phyloP scores from a whole-genome alignment of 345 rosid species.

The Camelina laxa region DNA sequence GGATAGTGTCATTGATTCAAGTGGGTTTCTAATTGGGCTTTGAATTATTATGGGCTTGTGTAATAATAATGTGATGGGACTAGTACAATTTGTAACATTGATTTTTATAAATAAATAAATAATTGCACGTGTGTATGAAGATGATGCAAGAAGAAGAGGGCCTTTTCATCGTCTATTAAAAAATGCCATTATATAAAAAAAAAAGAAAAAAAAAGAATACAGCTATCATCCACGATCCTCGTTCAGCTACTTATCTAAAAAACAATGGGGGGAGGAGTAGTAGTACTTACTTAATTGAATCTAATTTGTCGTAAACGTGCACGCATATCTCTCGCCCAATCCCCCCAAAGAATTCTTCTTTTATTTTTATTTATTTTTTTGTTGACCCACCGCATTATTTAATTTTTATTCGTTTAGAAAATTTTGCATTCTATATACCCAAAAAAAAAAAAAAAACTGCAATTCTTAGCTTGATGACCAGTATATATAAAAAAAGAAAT shows the following conservation, averaged over 20 bases:
- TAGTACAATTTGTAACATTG: background rate
- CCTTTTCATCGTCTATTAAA: background rate
- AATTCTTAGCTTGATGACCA: background rate
- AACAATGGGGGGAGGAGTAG: background rate
- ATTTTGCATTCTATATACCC: background rate
- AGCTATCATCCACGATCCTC: constrained; percentile 44
- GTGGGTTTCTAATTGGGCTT: background rate
- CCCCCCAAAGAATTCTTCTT: constrained; percentile 35
- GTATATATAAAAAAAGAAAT: background rate
- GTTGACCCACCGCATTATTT: constrained; percentile 15
- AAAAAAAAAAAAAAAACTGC: background rate
- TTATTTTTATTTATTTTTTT: background rate
- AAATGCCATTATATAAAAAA: background rate
- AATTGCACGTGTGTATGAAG: constrained; percentile 1
- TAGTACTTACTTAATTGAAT: background rate
- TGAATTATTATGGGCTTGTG: background rate
- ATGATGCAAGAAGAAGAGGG: constrained; percentile 8
- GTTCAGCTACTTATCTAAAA: constrained; percentile 31
- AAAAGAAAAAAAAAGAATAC: constrained; percentile 1
- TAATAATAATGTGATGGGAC: background rate
- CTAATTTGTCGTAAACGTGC: constrained; percentile 46
- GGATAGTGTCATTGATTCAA: background rate
- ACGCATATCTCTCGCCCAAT: constrained; percentile 47
- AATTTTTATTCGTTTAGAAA: background rate
- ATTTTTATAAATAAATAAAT: background rate